These are phyloP conservation scores for Penicillium antarcticum DNA, from an alignment of 495 filamentous ascomycete genomes.

Conservation along the genomic window DNA sequence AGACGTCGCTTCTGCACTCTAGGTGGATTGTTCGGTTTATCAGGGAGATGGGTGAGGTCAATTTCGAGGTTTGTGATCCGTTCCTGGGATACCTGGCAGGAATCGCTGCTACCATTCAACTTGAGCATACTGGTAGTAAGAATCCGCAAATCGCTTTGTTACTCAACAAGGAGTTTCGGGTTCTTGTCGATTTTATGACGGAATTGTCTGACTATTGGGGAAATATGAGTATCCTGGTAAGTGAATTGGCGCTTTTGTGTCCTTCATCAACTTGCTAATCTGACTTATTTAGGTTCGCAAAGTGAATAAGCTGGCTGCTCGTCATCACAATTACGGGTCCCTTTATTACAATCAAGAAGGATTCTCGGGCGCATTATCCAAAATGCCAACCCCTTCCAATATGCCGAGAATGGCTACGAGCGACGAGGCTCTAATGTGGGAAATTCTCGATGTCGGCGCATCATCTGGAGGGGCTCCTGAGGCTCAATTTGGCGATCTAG, in stretches of 20 bases:
- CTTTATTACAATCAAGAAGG: slow-evolving; percentile 30
- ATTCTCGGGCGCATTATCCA: slow-evolving; percentile 21
- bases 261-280: neutral
- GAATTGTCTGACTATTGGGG: slow-evolving; percentile 20
- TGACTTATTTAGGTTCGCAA: slow-evolving; percentile 9
- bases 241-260: neutral
- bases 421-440: slow-evolving; percentile 29
- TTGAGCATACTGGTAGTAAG: slow-evolving; percentile 26
- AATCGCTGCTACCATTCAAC: slow-evolving; percentile 29
- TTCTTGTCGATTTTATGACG: slow-evolving; percentile 23
- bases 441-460: slow-evolving; percentile 26
- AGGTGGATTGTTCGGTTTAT: slow-evolving; percentile 29
- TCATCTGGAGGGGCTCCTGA: slow-evolving; percentile 1
- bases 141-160: slow-evolving; percentile 24
- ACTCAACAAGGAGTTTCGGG: slow-evolving; percentile 23
- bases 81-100: slow-evolving; percentile 29
- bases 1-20: slow-evolving; percentile 27
- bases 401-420: slow-evolving; percentile 24
- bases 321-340: slow-evolving; percentile 25
- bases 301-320: slow-evolving; percentile 21
- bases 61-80: slow-evolving; percentile 18
- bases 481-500: neutral
- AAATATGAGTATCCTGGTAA: slow-evolving; percentile 24
- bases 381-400: slow-evolving; percentile 26
- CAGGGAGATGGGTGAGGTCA: slow-evolving; percentile 24